Base-by-base conservation (phyloP, 768 basidiomycete species). In the Dacryopinax spathularia region DNA sequence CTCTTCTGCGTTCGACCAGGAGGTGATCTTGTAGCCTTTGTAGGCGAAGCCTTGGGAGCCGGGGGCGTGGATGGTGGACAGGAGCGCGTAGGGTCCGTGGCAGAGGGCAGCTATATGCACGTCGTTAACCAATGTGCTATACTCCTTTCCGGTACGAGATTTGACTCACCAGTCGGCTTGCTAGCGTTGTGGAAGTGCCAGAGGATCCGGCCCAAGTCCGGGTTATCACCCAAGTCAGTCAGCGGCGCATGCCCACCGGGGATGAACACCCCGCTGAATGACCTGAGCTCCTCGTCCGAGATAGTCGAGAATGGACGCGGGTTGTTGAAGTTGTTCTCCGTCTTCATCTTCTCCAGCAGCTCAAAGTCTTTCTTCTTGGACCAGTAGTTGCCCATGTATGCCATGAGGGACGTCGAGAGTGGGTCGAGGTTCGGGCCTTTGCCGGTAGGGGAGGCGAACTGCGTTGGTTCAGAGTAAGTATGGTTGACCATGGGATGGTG, bases 201-300 rank as follows among this genome's bases (percentile, higher is more conserved):
- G 18, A 72, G 62, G 34, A 72, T 71, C 36, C 69, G 63, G 7
- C 71, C 70, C n/a, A 72, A 68, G 9, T 70, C 72, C 12, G 69
- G 64, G 48, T 69, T 65, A 60, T 68, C 61, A 18, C 70, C 68
- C 35, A 71, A 63, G 60, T 72, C 70, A 20, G 66, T 62, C 25
- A 69, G 65, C 27, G 72, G 70, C 10, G 69, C 70, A 48, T 71
- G 70, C n/a, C 70, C 71, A 25, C 71, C 71, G 1, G 71, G 71
- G 36, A 70, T 67, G 70, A 72, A 70, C 41, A 72, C 64, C 16
- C 69, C 70, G n/a, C 61, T 44, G 48, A 69, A 70, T 2, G 66
- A 60, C 20, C 64, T 62, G 39, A 72, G 66, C 66, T 70, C 70
- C 3, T 62, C 65, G 62, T 71, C 69, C 16, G 67, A 16, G 60